Evolutionary conservation across 2,329 filamentous ascomycete genomes (phyloP), one percentile per base, ranked within the genome.

Genomic region (Xylariomycetidae sp.): DNA sequence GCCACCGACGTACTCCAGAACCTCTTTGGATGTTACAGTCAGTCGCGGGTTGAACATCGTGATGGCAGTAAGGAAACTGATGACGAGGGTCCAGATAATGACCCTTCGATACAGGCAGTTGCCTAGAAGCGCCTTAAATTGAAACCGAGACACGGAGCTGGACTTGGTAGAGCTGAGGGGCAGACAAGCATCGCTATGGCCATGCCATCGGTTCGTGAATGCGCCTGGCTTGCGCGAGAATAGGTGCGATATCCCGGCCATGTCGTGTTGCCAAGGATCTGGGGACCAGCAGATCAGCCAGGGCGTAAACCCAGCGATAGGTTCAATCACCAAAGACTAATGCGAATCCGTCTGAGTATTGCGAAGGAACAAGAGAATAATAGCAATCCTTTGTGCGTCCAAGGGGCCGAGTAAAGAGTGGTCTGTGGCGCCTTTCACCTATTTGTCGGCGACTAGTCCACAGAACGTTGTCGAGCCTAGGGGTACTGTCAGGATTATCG

Each of bases 71-170:
- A 75, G 48, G 22, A 59, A 40, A 29, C 67, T 52, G 31, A 64
- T 48, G 10, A 61, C 53, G n/a, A 66, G 39, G 5, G 58, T 59
- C 71, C 72, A 75, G 49, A 72, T 54, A 26, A 74, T 52, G 14
- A 75, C 59, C 34, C 72, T 61, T 25, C 70, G 63, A 46, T 74
- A 74, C 22, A 74, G 57, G 44, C 65, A 72, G 46, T 72, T 65
- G 10, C 69, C 59, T n/a, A 76, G 49, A 10, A 75, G 43, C 6
- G 65, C 55, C 39, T 62, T 64, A 15, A 71, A 49, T 34, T 64
- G 56, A 30, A 69, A 52, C 34, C 54, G 60, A 13, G 59, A 52
- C 42, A 62, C 59, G 30, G 61, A 48, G 33, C 58, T 52, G 3
- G 38, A 44, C 25, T 53, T 49, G 10, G 34, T 47, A 28, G 54